These are phyloP conservation scores for Colletotrichum limetticola DNA, from an alignment of 2,329 filamentous ascomycete species.

Conservation along the genomic window DNA sequence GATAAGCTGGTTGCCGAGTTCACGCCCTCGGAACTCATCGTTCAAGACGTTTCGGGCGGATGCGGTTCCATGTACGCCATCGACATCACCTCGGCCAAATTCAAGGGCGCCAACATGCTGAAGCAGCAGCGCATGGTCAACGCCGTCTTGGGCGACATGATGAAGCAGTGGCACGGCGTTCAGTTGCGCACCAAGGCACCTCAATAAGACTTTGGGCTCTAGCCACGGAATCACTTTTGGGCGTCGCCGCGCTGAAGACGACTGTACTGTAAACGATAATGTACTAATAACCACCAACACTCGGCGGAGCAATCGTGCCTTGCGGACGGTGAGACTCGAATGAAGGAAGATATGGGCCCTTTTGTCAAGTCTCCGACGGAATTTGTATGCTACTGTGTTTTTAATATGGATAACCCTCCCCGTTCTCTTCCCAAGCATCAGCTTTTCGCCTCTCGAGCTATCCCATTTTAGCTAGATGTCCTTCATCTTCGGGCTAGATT, in stretches of 20 bases:
- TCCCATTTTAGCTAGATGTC: background rate
- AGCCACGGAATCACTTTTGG: background rate
- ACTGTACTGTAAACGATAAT: slow-evolving; percentile 28
- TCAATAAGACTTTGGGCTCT: slow-evolving; percentile 35
- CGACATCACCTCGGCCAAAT: slow-evolving; percentile 77
- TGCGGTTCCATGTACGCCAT: slow-evolving; percentile 91
- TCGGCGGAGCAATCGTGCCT: background rate
- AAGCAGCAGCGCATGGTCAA: slow-evolving; percentile 89
- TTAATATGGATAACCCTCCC: background rate
- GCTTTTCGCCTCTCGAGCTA: background rate
- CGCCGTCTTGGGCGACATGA: slow-evolving; percentile 75
- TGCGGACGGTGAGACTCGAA: background rate
- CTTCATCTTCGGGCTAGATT: background rate
- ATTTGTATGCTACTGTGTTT: background rate
- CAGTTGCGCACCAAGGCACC: slow-evolving; percentile 78
- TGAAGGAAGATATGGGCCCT: background rate
- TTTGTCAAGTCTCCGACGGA: background rate
- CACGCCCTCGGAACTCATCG: slow-evolving; percentile 63
- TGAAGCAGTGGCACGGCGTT: slow-evolving; percentile 85
- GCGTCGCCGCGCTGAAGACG: background rate
- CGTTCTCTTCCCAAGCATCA: background rate
- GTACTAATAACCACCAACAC: slow-evolving; percentile 13
- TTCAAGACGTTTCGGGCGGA: slow-evolving; percentile 84
- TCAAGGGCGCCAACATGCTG: slow-evolving; percentile 76
- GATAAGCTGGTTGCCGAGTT: slow-evolving; percentile 62